Base-by-base conservation (phyloP, 768 basidiomycete genomes). In the Boletellus sp. region DNA sequence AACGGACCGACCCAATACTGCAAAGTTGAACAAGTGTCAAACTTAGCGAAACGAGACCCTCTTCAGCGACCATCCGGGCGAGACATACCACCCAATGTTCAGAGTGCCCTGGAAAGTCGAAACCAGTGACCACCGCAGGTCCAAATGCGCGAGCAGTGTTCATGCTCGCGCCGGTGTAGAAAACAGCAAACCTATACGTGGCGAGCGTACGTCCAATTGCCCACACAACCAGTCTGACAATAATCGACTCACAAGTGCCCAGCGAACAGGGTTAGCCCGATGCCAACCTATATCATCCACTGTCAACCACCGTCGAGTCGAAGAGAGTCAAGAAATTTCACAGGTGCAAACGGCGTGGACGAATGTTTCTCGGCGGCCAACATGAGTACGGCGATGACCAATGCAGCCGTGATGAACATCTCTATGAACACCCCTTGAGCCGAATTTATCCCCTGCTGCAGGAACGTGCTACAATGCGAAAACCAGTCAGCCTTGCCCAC, bases 1-100 rank as follows among this genome's bases (percentile, higher is more conserved):
- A 77, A 77, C 0, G 85, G 85, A 34, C 87, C 86, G 9, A 86
- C 67, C 85, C 84, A 85, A 59, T 85, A 85, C 81, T 85, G 48
- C 9, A 11, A 13, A 22, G 15, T 19, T 26, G 34, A 56, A 50
- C 35, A 24, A 35, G 11, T 8, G 8, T 28, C 9, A 9, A 19
- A 39, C 19, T 54, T 20, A 51, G 52, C 42, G 20, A 24, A 11
- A 31, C 12, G 33, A n/a, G 51, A 24, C 9, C 28, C 26, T 15
- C 22, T 37, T 23, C 10, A 11, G 19, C 15, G 31, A 6, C 26
- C 26, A 6, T 26, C 26, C 4, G 15, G 2, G 22, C 8, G 4
- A n/a, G 32, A 70, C 79, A 31, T 65, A 84, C 84, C 51, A 85
- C 74, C 85, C 83, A 87, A 35, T 86, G 85, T 6, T 70, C 50